Evolutionary conservation across 2,329 filamentous ascomycete species (phyloP).

Genomic region (Colletotrichum tabaci): DNA sequence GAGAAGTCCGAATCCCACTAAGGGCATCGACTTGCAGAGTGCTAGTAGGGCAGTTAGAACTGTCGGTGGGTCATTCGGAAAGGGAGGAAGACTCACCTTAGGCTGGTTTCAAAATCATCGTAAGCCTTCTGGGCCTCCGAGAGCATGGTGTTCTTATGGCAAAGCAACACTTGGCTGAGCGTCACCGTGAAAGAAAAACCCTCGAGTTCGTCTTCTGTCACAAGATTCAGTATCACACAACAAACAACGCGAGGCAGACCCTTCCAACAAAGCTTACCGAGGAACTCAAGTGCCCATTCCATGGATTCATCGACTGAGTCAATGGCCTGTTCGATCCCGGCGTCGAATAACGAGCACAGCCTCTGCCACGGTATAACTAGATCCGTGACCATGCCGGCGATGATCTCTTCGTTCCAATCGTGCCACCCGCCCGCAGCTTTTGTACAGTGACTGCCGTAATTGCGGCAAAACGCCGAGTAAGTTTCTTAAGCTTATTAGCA

Average conservation of each 20-base stretch:
- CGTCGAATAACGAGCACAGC: not conserved
- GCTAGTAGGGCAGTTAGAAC: conserved; percentile 43
- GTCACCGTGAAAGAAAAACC: too few species aligned
- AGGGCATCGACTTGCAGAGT: conserved; percentile 52
- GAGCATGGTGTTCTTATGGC: too few species aligned
- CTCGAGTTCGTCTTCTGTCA: too few species aligned
- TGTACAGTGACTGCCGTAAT: conserved; percentile 57
- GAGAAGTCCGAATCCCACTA: conserved; percentile 55
- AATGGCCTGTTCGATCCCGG: conserved; percentile 38
- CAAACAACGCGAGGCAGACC: too few species aligned
- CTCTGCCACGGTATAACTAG: conserved; percentile 52
- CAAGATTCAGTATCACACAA: too few species aligned
- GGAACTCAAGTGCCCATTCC: conserved; percentile 24
- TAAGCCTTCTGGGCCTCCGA: too few species aligned
- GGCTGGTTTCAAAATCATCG: too few species aligned
- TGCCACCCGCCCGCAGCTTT: conserved; percentile 40
- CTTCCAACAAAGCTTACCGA: conserved; percentile 40
- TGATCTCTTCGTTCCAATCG: conserved; percentile 64
- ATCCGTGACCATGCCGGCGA: conserved; percentile 53
- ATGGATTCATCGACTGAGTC: not conserved
- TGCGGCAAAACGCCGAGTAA: conserved; percentile 60
- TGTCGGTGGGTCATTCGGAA: not conserved
- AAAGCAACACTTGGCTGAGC: too few species aligned
- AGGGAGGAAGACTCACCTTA: too few species aligned
- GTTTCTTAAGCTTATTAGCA: conserved; percentile 45